These are phyloP conservation scores for Trametes sp. DNA, from an alignment of 1,284 basidiomycete species.

Conservation along the genomic window DNA sequence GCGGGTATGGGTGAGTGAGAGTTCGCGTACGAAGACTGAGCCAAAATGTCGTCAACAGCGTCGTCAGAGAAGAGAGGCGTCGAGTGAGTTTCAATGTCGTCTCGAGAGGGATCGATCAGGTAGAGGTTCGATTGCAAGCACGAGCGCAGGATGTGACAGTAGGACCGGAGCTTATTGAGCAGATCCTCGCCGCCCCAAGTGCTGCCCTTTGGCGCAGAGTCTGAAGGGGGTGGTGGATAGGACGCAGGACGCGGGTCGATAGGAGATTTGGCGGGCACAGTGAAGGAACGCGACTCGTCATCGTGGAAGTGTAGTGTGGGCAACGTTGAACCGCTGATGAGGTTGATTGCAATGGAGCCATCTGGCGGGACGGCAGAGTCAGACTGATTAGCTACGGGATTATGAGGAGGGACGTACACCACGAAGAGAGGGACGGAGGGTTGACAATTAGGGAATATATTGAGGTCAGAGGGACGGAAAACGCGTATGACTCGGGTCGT, in stretches of 20 bases:
- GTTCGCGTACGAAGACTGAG: conserved; percentile 75
- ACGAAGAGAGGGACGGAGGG: conserved; percentile 85
- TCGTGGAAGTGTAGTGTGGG: conserved; percentile 96
- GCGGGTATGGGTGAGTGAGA: conserved; percentile 86
- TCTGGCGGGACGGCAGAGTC: no score
- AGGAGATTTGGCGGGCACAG: conserved; percentile 55
- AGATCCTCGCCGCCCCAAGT: conserved; percentile 91
- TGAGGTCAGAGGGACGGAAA: conserved; percentile 89
- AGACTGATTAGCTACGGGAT: not conserved
- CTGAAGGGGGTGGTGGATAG: conserved; percentile 70
- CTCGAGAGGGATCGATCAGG: conserved; percentile 89
- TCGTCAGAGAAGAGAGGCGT: conserved; percentile 82
- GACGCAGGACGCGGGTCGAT: conserved; percentile 48
- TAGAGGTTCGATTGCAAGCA: conserved; percentile 84
- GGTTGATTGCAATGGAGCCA: conserved; percentile 81
- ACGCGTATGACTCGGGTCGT: conserved; percentile 90
- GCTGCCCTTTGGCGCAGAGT: conserved; percentile 46
- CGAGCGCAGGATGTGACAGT: conserved; percentile 80
- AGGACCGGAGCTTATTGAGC: conserved; percentile 72
- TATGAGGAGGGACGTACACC: conserved; percentile 67
- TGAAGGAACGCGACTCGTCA: conserved; percentile 88
- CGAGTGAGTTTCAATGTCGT: conserved; percentile 90
- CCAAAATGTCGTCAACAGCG: conserved; percentile 84
- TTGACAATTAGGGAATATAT: conserved; percentile 92
- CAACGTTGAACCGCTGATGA: conserved; percentile 89